Conservation (phyloP, 768 basidiomycete genomes). For the Inosperma sp. region DNA sequence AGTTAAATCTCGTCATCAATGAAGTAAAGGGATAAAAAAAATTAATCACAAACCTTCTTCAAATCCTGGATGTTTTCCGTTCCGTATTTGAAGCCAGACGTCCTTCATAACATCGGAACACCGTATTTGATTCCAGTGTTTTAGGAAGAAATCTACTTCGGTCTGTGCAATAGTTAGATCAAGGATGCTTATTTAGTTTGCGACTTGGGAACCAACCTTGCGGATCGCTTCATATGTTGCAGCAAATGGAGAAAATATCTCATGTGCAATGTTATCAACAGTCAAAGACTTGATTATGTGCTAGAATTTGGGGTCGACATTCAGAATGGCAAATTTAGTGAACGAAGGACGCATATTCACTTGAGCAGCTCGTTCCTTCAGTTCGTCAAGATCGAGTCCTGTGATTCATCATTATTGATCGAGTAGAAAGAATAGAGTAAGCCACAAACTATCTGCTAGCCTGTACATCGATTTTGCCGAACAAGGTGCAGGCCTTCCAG, state of each 20-base stretch:
- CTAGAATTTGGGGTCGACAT: conserved; percentile 28
- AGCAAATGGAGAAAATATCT: conserved; percentile 83
- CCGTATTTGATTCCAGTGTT: conserved; percentile 80
- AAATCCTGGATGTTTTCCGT: conserved; percentile 81
- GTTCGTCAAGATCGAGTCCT: conserved; percentile 69
- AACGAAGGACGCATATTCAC: conserved; percentile 19
- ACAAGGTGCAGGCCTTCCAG: conserved; percentile 60
- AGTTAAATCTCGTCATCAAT: background rate
- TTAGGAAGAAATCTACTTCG: conserved; percentile 73
- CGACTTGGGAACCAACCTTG: conserved; percentile 41
- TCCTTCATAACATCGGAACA: conserved; percentile 77
- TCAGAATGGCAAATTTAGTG: conserved; percentile 3
- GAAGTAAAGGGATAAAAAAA: background rate
- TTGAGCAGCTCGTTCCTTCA: conserved; percentile 69
- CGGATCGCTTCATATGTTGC: conserved; percentile 77
- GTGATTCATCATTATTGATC: background rate
- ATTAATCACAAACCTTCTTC: conserved; percentile 59
- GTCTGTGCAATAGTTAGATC: conserved; percentile 44
- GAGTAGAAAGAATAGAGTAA: background rate
- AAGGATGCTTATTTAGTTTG: background rate
- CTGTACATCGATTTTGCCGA: conserved; percentile 83
- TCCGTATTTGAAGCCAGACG: conserved; percentile 82
- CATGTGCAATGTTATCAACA: conserved; percentile 77
- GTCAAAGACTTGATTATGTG: conserved; percentile 75
- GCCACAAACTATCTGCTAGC: conserved; percentile 69